phyloP scores from a whole-genome alignment of 768 basidiomycete genomes.

The Panellus pusillus region DNA sequence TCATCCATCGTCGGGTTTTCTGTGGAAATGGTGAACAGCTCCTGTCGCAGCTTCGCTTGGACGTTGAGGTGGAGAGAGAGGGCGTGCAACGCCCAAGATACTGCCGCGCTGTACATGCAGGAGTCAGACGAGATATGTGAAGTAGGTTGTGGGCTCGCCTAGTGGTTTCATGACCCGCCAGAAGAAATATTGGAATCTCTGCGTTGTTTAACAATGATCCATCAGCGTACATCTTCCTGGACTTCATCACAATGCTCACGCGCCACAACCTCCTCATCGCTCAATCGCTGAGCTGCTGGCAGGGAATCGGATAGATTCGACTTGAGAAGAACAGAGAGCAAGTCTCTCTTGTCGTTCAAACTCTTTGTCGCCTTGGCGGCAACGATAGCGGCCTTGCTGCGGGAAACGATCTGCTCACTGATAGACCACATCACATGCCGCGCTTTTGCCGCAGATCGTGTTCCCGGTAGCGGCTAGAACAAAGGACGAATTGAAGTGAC shows the following conservation, averaged over 20 bases:
- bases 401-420: conserved; percentile 35
- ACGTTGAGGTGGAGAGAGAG: no score
- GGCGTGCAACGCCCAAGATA: no score
- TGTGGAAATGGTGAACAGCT: no score
- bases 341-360: conserved; percentile 37
- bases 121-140: no score
- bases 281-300: conserved; percentile 46
- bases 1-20: no score
- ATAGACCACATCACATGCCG: conserved; percentile 35
- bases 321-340: conserved; percentile 47
- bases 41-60: no score
- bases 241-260: conserved; percentile 23
- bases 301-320: conserved; percentile 50
- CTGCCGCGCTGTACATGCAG: no score
- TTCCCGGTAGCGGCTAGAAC: not conserved
- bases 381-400: conserved; percentile 36
- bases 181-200: no score
- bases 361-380: conserved; percentile 14
- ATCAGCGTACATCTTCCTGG: no score
- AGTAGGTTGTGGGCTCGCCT: no score
- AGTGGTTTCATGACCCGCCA: no score
- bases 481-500: conserved; percentile 28
- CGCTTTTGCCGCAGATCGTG: conserved; percentile 18
- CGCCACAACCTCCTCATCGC: conserved; percentile 46
- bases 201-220: no score